These are phyloP conservation scores for Diplotaxis tenuifolia DNA, from an alignment of 345 rosid species.

Conservation along the genomic window DNA sequence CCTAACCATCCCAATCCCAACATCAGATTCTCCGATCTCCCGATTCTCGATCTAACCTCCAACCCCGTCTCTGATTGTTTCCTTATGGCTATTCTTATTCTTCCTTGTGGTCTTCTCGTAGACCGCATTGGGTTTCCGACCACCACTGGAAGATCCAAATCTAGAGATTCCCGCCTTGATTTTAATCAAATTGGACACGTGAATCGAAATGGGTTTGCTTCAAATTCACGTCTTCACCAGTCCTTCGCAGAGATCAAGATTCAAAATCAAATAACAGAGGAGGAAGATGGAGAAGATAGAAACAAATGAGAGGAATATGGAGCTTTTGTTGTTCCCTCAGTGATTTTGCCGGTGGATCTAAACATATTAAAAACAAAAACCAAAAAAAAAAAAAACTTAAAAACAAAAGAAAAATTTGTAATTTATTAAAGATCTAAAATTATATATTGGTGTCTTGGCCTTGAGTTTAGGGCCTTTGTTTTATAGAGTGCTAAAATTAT, in stretches of 20 bases:
- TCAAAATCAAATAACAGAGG: slow-evolving; percentile 22
- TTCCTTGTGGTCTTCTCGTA: slow-evolving; percentile 47
- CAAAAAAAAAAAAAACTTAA: not conserved
- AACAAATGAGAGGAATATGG: slow-evolving; percentile 7
- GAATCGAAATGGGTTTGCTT: slow-evolving; percentile 23
- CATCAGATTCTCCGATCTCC: slow-evolving; percentile 64
- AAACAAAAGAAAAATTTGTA: not conserved
- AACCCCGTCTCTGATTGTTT: slow-evolving; percentile 11
- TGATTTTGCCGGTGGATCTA: slow-evolving; percentile 41
- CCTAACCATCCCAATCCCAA: slow-evolving; percentile 48
- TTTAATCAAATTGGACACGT: slow-evolving; percentile 13
- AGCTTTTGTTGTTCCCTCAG: slow-evolving; percentile 32
- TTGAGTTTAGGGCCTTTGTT: slow-evolving; percentile 37
- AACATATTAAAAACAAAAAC: slow-evolving; percentile 2
- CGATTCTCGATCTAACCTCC: slow-evolving; percentile 32
- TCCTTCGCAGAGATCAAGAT: slow-evolving; percentile 24
- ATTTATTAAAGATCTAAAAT: slow-evolving; percentile 33
- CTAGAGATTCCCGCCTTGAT: slow-evolving; percentile 36
- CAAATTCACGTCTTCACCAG: slow-evolving; percentile 23
- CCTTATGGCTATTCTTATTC: slow-evolving; percentile 16
- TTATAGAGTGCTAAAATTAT: slow-evolving; percentile 31
- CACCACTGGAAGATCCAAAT: slow-evolving; percentile 14
- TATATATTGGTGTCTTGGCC: slow-evolving; percentile 35
- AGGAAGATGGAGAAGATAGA: slow-evolving; percentile 8
- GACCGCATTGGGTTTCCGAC: slow-evolving; percentile 63